Base-by-base conservation (phyloP, 441 rosid species). In the Jatropha podagrica region DNA sequence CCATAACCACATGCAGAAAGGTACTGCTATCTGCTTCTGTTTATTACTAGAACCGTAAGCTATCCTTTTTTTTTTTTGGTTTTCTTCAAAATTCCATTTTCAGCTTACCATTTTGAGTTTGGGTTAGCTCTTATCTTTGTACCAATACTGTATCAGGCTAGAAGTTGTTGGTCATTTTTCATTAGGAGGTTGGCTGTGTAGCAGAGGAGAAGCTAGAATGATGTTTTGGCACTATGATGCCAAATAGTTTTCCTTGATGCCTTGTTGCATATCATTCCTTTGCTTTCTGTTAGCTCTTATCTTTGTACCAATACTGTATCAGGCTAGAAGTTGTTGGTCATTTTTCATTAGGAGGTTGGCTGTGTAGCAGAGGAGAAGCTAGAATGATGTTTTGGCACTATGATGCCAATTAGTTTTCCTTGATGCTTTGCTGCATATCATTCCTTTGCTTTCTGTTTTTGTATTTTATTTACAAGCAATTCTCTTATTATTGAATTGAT, bases 1-100 rank as follows among this genome's bases (percentile, higher is more conserved):
- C 99, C 42, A 81, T 95, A 78, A 88, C 92, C 55, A 87, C 98
- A 64, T 95, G 98, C 87, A 86, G 96, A 83, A 95, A 95, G 97
- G 99, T 93, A 70, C 20, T 61, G 55, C 74, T 65, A 63, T 42
- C 41, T 51, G 20, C 73, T 71, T 66, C 7, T 72, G 18, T 80
- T 66, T 51, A 59, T 56, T 65, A 54, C 20, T 10, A 9, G 18
- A 56, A n/a, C 9, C 4, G 6, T 10, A 20, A 18, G 61, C 27
- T 8, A n/a, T 54, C 52, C 15, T 8, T 5, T 37, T 56, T 5
- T 37, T 56, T 46, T 17, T 63, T 48, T 12, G 41, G 37, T 46
- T 13, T 41, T 59, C 12, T 44, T 55, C 42, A 41, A 20, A 10
- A 11, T 15, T 12, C 18, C 65, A 73, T 44, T 65, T 65, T 51